Evolutionary conservation across 2,329 filamentous ascomycete genomes (phyloP), one percentile per base, ranked within the genome.

Genomic region (Rutstroemia sp.): DNA sequence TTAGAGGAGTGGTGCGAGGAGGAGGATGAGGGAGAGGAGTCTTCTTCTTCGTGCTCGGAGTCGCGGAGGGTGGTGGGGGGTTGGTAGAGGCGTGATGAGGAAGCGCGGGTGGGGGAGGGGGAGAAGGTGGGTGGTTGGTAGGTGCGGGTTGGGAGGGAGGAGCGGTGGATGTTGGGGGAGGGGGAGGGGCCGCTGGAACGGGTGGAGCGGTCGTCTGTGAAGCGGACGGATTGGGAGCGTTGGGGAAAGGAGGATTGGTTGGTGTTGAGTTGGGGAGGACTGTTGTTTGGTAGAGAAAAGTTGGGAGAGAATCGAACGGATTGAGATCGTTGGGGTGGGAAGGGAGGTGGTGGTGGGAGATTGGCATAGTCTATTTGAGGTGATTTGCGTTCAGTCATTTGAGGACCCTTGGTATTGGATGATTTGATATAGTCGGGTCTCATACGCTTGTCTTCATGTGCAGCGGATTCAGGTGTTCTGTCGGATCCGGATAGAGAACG

Each of bases 41-140:
- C 53, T 56, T 56, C 53, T 27, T 56, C 53, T 51, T 56, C 53
- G 48, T 56, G 53, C 39, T 56, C 53, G 23, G 19, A 19, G n/a
- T 42, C 52, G 14, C n/a, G 37, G 39, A 23, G 37, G n/a, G 47
- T 17, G 46, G 25, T 16, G 38, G 47, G 19, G 21, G 42, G 39
- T 19, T 51, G 19, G 17, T 45, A 21, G 45, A 5, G 5, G 45
- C 19, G 23, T 17, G 25, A n/a, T n/a, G n/a, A 27, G 45, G 21
- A 27, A 10, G n/a, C 5, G 10, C 17, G 23, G 25, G n/a, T 47
- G 7, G 21, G 2, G 12, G n/a, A 7, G 17, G 34, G 2, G 6
- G n/a, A 6, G 48, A 34, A 14, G 6, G 10, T 16, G 38, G 45
- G 16, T 16, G 21, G 14, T 34, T 38, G 41, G 12, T 27, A n/a